Evolutionary conservation across 108 stramenopile species (phyloP).

Genomic region (Nitzschia palea): DNA sequence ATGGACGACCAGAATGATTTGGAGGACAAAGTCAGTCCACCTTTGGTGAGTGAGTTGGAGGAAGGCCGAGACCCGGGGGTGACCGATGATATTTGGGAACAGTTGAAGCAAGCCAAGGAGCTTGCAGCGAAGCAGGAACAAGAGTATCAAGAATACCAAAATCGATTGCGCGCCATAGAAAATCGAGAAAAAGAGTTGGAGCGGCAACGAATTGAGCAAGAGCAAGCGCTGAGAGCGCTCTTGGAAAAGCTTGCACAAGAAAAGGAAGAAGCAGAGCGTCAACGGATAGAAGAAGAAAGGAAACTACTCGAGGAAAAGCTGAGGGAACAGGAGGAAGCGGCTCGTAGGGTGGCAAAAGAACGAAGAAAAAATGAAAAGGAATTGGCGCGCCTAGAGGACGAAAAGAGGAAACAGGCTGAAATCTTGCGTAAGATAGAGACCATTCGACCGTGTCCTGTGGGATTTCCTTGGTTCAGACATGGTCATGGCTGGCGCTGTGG

Average conservation of each 20-base stretch:
- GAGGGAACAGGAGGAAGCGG: not conserved
- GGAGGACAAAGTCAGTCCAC: not conserved
- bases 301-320: not conserved
- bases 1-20: not conserved
- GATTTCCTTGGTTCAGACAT: constrained; percentile 45
- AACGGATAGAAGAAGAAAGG: not conserved
- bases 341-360: not conserved
- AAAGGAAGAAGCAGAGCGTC: not conserved
- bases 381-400: not conserved
- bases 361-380: not conserved
- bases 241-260: too few relatives aligned
- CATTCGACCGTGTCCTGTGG: constrained; percentile 30
- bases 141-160: not conserved
- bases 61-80: not conserved
- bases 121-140: not conserved
- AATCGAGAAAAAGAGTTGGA: not conserved
- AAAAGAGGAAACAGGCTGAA: not conserved
- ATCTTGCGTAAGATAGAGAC: not conserved
- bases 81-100: not conserved
- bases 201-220: not conserved
- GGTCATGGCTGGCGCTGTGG: constrained; percentile 59
- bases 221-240: not conserved
- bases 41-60: not conserved
- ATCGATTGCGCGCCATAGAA: not conserved
- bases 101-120: not conserved